A percentile compares a stretch with the other conserved stretches of the same genome.
Evolutionary conservation across 2,329 filamentous ascomycete species (phyloP).

Genomic region (Fonsecaea nubica): DNA sequence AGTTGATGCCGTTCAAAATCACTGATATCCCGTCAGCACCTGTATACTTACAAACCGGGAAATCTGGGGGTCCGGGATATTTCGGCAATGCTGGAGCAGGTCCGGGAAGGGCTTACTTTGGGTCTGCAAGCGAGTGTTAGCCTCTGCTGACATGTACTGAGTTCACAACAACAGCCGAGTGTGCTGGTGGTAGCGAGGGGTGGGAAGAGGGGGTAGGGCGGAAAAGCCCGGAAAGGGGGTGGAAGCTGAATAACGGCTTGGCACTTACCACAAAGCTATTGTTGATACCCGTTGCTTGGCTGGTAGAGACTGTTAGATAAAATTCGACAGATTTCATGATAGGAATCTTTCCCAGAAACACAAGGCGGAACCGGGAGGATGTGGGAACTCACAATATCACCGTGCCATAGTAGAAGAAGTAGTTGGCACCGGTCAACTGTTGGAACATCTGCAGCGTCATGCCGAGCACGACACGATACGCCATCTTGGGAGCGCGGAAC

Average conservation of each 20-base stretch:
- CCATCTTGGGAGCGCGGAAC: constrained; percentile 57
- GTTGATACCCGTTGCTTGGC: constrained; percentile 63
- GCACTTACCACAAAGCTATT: constrained; percentile 70
- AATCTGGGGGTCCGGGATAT: neutral
- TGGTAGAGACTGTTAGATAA: neutral
- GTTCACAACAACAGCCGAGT: neutral
- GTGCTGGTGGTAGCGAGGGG: neutral
- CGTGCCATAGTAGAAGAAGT: constrained; percentile 60
- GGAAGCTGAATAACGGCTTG: neutral
- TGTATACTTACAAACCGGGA: neutral
- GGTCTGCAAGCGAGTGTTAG: neutral
- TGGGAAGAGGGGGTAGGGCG: neutral
- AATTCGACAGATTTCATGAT: neutral
- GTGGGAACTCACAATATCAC: constrained; percentile 61
- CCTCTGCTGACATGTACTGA: neutral
- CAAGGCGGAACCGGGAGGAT: neutral
- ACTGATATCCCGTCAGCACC: constrained; percentile 64
- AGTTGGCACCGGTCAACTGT: constrained; percentile 58
- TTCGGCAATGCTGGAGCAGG: neutral
- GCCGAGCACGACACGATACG: constrained; percentile 54
- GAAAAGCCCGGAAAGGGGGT: neutral
- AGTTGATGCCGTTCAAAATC: constrained; percentile 87
- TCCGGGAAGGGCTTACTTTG: neutral
- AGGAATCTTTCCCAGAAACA: neutral
- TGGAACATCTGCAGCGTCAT: constrained; percentile 56